Base-by-base conservation (phyloP, 345 rosid species). In the Hirschfeldia incana region DNA sequence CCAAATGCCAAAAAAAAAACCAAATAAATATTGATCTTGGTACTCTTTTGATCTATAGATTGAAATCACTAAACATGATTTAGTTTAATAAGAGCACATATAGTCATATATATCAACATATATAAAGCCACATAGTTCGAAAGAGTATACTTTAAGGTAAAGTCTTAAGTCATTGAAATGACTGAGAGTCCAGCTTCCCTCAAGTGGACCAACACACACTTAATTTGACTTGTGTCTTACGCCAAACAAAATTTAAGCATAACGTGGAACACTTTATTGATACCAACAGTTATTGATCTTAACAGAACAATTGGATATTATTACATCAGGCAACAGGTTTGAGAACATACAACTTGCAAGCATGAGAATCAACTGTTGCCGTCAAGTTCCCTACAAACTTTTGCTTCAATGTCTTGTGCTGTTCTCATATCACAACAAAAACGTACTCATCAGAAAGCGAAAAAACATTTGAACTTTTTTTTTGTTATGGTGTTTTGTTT, bases 341-440 rank as follows among this genome's bases (percentile, higher is more conserved):
- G 90, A 94, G 83, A 67, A 91, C 81, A 74, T 88, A 91, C 86
- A 91, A 76, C 86, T 88, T 92, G 84, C 97, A 87, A 0, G 91
- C 82, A 76, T 91, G 98, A 57, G 90, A 67, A 32, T 69, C 78
- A 80, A 90, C 67, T 0, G 83, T 88, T 3, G 88, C 95, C 0
- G 95, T 83, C 42, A 92, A 34, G 53, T 86, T 94, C 28, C 86
- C 85, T 6, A 86, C 87, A 62, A 92, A 88, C 37, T 71, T 59
- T 12, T 71, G 79, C 80, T 77, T 72, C 87, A 91, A 63, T 44
- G 93, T 91, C 87, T 85, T 84, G 85, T 86, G 95, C 97, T 94
- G 98, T 68, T 76, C 81, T 39, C 75, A 69, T 53, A 84, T 53
- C 4, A 70, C 51, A 82, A 70, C 59, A 39, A 70, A 44, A 74